Percentiles rank a stretch among this genome's conserved stretches.
Conservation (phyloP, 2,329 filamentous ascomycete species). For the Dactylellina sp. region DNA sequence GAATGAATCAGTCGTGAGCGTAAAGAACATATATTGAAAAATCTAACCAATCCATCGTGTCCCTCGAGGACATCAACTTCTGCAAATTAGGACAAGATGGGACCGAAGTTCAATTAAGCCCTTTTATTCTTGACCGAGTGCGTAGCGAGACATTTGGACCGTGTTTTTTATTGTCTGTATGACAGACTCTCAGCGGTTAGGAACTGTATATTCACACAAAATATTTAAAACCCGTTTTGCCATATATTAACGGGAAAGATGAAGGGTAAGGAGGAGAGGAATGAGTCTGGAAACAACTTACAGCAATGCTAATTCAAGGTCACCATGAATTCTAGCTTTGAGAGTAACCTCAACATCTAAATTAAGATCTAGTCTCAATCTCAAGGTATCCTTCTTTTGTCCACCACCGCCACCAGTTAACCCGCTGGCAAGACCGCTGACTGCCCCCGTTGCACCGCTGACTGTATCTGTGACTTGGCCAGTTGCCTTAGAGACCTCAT, state of each 20-base stretch:
- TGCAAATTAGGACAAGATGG: too few species aligned
- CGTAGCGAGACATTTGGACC: background rate
- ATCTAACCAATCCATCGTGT: too few species aligned
- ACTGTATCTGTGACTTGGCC: conserved; percentile 57
- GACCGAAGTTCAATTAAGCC: background rate
- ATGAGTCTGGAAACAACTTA: conserved; percentile 66
- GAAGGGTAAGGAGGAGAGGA: conserved; percentile 2
- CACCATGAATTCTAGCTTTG: conserved; percentile 86
- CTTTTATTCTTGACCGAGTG: too few species aligned
- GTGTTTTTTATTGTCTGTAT: conserved; percentile 50
- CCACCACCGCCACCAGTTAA: conserved; percentile 55
- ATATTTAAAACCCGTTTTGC: conserved; percentile 53
- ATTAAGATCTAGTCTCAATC: conserved; percentile 79
- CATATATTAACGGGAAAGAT: conserved; percentile 34
- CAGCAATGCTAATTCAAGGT: conserved; percentile 82
- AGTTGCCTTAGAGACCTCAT: conserved; percentile 49
- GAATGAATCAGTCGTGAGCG: too few species aligned
- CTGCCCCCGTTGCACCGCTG: conserved; percentile 51
- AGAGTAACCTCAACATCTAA: conserved; percentile 85
- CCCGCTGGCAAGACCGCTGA: conserved; percentile 56
- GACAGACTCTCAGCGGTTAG: conserved; percentile 52
- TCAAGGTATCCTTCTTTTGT: conserved; percentile 74
- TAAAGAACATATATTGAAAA: too few species aligned
- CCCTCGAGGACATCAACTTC: background rate
- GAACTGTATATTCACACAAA: conserved; percentile 52